These are phyloP conservation scores for Exophiala viscosa DNA, from an alignment of 2,329 filamentous ascomycete genomes.

Conservation along the genomic window DNA sequence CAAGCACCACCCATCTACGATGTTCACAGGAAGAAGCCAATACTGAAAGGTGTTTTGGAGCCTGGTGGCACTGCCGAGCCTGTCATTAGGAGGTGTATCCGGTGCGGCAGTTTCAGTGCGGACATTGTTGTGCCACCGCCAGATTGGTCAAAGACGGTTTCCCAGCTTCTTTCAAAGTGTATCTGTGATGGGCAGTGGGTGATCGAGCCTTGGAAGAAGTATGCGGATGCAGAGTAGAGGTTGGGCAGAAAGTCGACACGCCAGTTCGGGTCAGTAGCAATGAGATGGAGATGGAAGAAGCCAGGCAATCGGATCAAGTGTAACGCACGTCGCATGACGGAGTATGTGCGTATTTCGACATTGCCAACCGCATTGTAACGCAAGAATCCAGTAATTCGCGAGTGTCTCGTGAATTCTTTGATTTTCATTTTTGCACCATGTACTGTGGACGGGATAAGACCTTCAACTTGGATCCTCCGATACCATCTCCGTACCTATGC, in stretches of 20 bases:
- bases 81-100: constrained; percentile 25
- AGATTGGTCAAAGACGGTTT: constrained; percentile 22
- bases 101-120: constrained; percentile 29
- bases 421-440: constrained; percentile 2
- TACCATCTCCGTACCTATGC: background rate
- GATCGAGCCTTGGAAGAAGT: constrained; percentile 20
- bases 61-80: constrained; percentile 5
- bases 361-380: no score
- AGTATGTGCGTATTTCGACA: no score
- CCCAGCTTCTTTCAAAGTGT: constrained; percentile 23
- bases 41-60: constrained; percentile 17
- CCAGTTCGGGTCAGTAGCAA: no score
- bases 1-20: constrained; percentile 18
- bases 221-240: no score
- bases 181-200: constrained; percentile 29
- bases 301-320: no score
- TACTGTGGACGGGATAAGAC: background rate
- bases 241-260: no score
- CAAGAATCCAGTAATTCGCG: no score
- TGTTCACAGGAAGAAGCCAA: constrained; percentile 25
- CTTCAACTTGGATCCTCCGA: background rate
- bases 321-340: no score
- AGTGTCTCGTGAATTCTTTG: constrained; percentile 2
- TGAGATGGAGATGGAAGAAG: no score
- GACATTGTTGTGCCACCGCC: constrained; percentile 18